These are phyloP conservation scores for Acanthamoeba lenticulata DNA, from an alignment of 208 protist species.

Conservation along the genomic window DNA sequence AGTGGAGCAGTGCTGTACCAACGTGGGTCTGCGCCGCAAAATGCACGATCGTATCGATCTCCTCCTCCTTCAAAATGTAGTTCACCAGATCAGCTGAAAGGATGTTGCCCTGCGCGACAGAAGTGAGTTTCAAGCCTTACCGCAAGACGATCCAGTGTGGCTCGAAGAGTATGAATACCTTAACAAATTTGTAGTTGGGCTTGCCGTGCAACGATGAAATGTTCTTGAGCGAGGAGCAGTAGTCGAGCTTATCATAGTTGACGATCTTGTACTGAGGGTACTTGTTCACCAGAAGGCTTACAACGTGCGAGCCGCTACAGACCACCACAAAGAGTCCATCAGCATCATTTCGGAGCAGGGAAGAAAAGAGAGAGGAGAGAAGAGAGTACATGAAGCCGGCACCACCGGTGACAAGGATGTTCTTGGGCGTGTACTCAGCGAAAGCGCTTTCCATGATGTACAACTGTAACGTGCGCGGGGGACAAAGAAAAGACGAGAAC, in stretches of 20 bases:
- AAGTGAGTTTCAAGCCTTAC: too few relatives aligned
- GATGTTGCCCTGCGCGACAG: conserved; percentile 86
- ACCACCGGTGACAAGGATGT: conserved; percentile 89
- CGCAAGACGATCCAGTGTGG: too few relatives aligned
- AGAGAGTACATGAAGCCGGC: conserved; percentile 88
- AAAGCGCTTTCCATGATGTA: neutral
- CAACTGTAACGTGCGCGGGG: neutral
- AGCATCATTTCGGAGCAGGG: neutral
- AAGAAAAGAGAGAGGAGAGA: neutral
- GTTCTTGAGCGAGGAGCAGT: conserved; percentile 89
- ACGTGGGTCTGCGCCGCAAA: conserved; percentile 96
- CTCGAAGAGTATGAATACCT: conserved; percentile 27
- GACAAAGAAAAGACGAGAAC: neutral
- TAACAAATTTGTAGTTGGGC: conserved; percentile 90
- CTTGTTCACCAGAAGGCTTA: conserved; percentile 83
- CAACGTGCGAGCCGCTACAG: conserved; percentile 85
- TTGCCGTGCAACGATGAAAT: conserved; percentile 74
- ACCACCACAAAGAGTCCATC: neutral
- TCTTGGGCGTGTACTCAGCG: conserved; percentile 51
- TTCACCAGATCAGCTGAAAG: conserved; percentile 85
- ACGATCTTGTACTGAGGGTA: conserved; percentile 88
- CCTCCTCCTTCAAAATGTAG: conserved; percentile 85
- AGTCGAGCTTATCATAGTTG: conserved; percentile 93
- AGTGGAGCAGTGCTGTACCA: neutral
- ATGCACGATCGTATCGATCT: conserved; percentile 94